Percentiles rank a stretch among this genome's conserved stretches.
Conservation (phyloP, 1,139 yeast species). For the Meyerozyma smithsonii region DNA sequence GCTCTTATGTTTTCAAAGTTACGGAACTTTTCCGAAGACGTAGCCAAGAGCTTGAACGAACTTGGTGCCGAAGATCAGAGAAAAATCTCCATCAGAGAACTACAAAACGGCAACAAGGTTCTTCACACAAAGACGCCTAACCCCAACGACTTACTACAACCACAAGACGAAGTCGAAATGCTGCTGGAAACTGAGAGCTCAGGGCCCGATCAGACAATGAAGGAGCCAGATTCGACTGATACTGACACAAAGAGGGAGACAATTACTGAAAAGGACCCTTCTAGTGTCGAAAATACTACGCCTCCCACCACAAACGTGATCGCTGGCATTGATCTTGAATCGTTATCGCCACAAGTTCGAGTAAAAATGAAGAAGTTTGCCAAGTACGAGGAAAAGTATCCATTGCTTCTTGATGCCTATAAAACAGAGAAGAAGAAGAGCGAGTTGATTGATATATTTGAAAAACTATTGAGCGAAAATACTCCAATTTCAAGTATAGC, state of each 20-base stretch:
- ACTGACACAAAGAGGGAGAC: not conserved
- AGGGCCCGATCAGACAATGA: not conserved
- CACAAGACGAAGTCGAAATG: conserved; percentile 30
- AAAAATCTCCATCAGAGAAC: conserved; percentile 23
- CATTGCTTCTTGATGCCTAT: conserved; percentile 75
- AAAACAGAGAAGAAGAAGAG: conserved; percentile 70
- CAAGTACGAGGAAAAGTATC: conserved; percentile 88
- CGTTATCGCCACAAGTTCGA: conserved; percentile 51
- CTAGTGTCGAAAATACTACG: not conserved
- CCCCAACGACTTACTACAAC: conserved; percentile 39
- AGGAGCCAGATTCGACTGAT: not conserved
- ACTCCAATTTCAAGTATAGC: conserved; percentile 77
- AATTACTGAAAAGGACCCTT: not conserved
- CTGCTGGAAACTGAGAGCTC: not conserved
- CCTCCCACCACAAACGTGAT: not conserved
- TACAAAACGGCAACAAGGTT: conserved; percentile 29
- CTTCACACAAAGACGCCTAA: conserved; percentile 43
- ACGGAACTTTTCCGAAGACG: conserved; percentile 59
- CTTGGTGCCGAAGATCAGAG: conserved; percentile 17
- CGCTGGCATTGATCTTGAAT: conserved; percentile 30
- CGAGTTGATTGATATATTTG: conserved; percentile 61
- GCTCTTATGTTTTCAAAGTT: conserved; percentile 53
- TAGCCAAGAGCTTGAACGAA: conserved; percentile 42
- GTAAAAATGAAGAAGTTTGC: conserved; percentile 70
- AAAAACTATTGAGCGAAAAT: conserved; percentile 65